A percentile compares a stretch with the other conserved stretches of the same genome.
Conservation (phyloP, 169 alveolate species). For the Eimeria falciformis region DNA sequence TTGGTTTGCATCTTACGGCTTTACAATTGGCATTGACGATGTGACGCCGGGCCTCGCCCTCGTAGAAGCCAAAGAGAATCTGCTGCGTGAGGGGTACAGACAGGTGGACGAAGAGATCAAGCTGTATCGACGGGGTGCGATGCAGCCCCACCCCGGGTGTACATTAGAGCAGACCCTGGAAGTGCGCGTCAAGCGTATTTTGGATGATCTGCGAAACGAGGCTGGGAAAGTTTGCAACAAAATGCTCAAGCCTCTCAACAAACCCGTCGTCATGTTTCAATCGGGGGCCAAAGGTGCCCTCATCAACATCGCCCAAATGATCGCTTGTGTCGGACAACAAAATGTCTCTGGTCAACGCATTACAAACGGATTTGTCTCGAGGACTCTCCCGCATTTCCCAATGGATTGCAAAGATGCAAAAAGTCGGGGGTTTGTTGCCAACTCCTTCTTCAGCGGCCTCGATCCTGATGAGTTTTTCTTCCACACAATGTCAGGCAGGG, state of each 20-base stretch:
- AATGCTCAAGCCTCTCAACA: conserved; percentile 92
- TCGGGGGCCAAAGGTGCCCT: conserved; percentile 99
- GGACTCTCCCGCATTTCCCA: conserved; percentile 98
- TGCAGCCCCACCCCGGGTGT: conserved; percentile 97
- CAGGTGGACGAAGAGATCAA: conserved; percentile 92
- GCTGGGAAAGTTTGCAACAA: conserved; percentile 95
- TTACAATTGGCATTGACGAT: conserved; percentile 99
- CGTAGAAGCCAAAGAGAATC: conserved; percentile 76
- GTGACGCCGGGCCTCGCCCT: conserved; percentile 92
- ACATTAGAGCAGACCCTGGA: conserved; percentile 97
- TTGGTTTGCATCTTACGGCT: conserved; percentile 97
- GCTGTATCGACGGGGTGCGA: conserved; percentile 88
- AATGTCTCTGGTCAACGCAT: conserved; percentile 96
- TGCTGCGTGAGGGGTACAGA: conserved; percentile 90
- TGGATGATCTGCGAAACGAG: conserved; percentile 94
- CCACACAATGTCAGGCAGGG: conserved; percentile 99
- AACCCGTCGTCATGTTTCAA: conserved; percentile 97
- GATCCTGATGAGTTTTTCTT: conserved; percentile 98
- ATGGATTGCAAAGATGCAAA: conserved; percentile 93
- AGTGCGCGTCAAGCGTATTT: conserved; percentile 90
- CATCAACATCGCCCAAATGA: conserved; percentile 98
- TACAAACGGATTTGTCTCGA: conserved; percentile 96
- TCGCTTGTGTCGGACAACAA: conserved; percentile 99
- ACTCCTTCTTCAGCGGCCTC: conserved; percentile 95
- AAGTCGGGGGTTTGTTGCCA: conserved; percentile 98